phyloP scores from a whole-genome alignment of 208 protist genomes.

The Leishmania lainsoni region DNA sequence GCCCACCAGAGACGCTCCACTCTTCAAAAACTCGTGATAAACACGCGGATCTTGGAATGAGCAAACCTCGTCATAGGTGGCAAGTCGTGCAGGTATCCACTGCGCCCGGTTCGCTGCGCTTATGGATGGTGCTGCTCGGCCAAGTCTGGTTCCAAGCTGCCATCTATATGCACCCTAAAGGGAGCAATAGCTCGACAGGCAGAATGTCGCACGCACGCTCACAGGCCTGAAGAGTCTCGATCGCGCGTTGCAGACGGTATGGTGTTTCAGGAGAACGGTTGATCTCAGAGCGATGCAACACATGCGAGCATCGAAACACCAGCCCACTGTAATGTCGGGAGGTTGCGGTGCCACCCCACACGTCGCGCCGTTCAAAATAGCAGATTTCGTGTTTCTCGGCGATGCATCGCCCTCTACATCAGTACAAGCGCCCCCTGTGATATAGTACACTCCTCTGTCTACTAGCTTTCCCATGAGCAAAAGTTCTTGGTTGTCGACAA shows the following conservation, averaged over 20 bases:
- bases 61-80: conserved; percentile 63
- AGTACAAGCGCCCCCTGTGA: conserved; percentile 42
- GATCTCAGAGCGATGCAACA: conserved; percentile 51
- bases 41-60: conserved; percentile 48
- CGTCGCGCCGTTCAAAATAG: neutral
- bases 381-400: neutral
- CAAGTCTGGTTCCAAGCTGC: conserved; percentile 5
- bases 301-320: conserved; percentile 73
- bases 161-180: neutral
- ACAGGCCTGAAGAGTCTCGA: conserved; percentile 51
- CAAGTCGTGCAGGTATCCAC: conserved; percentile 61
- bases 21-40: conserved; percentile 61
- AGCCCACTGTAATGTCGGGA: conserved; percentile 63
- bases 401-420: neutral
- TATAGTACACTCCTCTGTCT: conserved; percentile 54
- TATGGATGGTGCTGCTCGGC: neutral
- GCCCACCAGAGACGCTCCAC: conserved; percentile 39
- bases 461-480: conserved; percentile 54
- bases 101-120: conserved; percentile 23
- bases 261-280: conserved; percentile 74
- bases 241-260: conserved; percentile 59
- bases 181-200: conserved; percentile 42
- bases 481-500: conserved; percentile 70
- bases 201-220: conserved; percentile 58
- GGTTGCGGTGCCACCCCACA: neutral